Conservation (phyloP, 2,329 filamentous ascomycete genomes). For the Colletotrichum sojae region DNA sequence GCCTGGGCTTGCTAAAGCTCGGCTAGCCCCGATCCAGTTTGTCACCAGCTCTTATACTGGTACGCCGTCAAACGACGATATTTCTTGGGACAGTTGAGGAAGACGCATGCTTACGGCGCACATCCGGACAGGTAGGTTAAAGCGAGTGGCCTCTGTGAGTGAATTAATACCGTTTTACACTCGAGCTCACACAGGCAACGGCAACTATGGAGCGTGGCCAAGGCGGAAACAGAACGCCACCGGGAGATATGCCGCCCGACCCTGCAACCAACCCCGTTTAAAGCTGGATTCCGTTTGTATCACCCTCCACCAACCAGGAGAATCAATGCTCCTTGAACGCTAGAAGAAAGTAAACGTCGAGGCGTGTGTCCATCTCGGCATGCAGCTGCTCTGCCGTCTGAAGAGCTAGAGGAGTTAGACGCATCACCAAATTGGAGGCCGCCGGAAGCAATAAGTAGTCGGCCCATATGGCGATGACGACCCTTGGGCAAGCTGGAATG, state of each 20-base stretch:
- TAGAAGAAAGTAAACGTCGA: too few relatives aligned
- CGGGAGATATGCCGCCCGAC: too few relatives aligned
- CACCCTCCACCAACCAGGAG: too few relatives aligned
- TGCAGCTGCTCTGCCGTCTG: too few relatives aligned
- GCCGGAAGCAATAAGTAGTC: background rate
- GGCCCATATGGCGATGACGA: conserved; percentile 12
- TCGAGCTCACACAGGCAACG: background rate
- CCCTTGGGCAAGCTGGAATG: conserved; percentile 2
- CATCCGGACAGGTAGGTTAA: background rate
- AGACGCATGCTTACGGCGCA: background rate
- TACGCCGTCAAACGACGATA: background rate
- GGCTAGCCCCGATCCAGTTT: conserved; percentile 4
- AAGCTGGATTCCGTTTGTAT: too few relatives aligned
- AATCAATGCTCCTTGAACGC: too few relatives aligned
- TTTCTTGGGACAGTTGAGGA: too few relatives aligned
- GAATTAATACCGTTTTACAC: background rate
- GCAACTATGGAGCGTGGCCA: background rate
- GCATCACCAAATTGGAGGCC: background rate
- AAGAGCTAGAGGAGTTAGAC: too few relatives aligned
- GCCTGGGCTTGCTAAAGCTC: background rate
- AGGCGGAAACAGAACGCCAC: too few relatives aligned
- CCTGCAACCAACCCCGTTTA: too few relatives aligned
- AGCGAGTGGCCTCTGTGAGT: background rate
- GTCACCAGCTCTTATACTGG: background rate
- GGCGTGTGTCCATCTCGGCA: too few relatives aligned